Evolutionary conservation across 108 stramenopile genomes (phyloP).

Genomic region (Aurantiochytrium sp.): DNA sequence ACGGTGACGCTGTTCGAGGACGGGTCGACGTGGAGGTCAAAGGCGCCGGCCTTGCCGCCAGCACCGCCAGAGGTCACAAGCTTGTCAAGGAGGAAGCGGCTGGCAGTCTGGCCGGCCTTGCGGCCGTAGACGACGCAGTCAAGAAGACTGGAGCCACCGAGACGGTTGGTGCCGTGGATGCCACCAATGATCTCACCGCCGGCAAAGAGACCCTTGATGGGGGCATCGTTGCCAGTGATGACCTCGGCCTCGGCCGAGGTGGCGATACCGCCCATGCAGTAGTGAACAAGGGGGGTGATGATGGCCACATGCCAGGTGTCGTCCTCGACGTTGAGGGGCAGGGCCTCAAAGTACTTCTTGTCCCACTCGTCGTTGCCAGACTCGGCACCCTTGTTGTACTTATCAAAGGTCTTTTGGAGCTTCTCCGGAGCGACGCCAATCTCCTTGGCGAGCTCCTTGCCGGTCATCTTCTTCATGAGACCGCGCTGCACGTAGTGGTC

Average conservation of each 20-base stretch:
- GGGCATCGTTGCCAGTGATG: slow-evolving; percentile 36
- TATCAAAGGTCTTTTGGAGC: slow-evolving; percentile 24
- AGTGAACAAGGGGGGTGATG: slow-evolving; percentile 69
- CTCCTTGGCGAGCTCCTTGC: slow-evolving; percentile 22
- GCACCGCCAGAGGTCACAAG: neutral
- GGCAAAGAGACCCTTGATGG: slow-evolving; percentile 58
- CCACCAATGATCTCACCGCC: slow-evolving; percentile 70
- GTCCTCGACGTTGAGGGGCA: neutral
- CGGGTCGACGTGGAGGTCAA: neutral
- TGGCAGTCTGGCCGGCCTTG: slow-evolving; percentile 54
- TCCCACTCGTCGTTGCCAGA: neutral
- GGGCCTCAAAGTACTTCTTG: slow-evolving; percentile 12
- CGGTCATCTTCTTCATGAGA: slow-evolving; percentile 20
- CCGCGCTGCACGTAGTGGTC: slow-evolving; percentile 13
- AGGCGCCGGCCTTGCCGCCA: neutral
- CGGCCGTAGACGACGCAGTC: slow-evolving; percentile 82
- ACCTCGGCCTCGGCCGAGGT: slow-evolving; percentile 64
- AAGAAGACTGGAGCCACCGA: slow-evolving; percentile 75
- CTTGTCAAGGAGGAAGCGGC: slow-evolving; percentile 14
- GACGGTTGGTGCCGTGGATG: slow-evolving; percentile 64
- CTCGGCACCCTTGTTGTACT: slow-evolving; percentile 3
- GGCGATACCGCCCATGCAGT: slow-evolving; percentile 79
- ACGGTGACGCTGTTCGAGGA: neutral
- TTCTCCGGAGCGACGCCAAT: neutral
- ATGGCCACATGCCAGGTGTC: slow-evolving; percentile 16